Evolutionary conservation across 306 rosid species (phyloP).

Genomic region (Herpetospermum pedunculosum): DNA sequence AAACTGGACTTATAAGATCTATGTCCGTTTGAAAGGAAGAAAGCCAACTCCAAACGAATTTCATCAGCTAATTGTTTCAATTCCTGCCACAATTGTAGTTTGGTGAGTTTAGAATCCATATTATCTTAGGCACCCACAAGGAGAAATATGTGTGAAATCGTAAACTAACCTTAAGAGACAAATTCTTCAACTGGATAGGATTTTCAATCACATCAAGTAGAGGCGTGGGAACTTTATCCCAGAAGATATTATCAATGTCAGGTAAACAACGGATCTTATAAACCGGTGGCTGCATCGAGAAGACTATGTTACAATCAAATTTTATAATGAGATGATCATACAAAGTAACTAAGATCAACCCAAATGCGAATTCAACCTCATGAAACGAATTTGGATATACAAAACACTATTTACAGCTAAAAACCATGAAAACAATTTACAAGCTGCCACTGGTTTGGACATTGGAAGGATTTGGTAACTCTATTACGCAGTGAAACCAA

Average conservation of each 20-base stretch:
- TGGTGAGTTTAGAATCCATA: conserved; percentile 15
- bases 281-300: conserved; percentile 39
- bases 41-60: conserved; percentile 58
- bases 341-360: not conserved
- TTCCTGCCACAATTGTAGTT: conserved; percentile 41
- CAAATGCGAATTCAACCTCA: not conserved
- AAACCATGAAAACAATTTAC: not conserved
- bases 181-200: conserved; percentile 82
- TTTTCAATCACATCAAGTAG: conserved; percentile 67
- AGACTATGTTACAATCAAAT: not conserved
- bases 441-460: not conserved
- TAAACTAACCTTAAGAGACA: conserved; percentile 51
- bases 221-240: conserved; percentile 67
- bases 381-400: not conserved
- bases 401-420: not conserved
- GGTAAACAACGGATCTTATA: conserved; percentile 35
- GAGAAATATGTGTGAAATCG: conserved; percentile 8
- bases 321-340: not conserved
- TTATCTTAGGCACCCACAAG: not conserved
- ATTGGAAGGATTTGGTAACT: not conserved
- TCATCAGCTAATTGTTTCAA: conserved; percentile 71
- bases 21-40: conserved; percentile 24
- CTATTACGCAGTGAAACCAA: not conserved
- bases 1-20: conserved; percentile 45
- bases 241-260: conserved; percentile 40